Evolutionary conservation across 305 asterid species (phyloP).

Genomic region (Solanum hybrid): DNA sequence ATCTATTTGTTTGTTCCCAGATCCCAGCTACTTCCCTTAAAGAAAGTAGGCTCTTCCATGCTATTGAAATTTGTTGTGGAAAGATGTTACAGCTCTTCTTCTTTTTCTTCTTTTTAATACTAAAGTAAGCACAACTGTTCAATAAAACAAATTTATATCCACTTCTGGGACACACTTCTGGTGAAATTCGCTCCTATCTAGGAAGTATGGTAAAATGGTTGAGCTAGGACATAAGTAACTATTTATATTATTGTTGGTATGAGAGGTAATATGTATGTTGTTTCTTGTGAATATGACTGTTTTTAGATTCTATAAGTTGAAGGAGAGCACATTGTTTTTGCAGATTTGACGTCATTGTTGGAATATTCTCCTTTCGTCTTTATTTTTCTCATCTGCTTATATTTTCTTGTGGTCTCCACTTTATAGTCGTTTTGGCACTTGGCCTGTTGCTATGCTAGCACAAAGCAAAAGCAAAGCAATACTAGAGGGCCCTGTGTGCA

Average conservation of each 20-base stretch:
- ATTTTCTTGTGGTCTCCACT: conserved; percentile 13
- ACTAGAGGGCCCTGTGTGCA: conserved; percentile 93
- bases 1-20: conserved; percentile 1
- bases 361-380: not conserved
- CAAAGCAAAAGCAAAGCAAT: conserved; percentile 78
- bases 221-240: not conserved
- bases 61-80: not conserved
- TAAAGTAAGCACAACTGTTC: not conserved
- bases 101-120: not conserved
- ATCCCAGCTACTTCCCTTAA: not conserved
- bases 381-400: conserved; percentile 4
- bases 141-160: not conserved
- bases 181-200: not conserved
- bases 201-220: not conserved
- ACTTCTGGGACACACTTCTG: not conserved
- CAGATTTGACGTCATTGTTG: not conserved
- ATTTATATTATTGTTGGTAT: not conserved
- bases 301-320: not conserved
- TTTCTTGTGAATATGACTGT: not conserved
- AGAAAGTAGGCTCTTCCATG: not conserved
- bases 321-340: not conserved
- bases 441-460: conserved; percentile 96
- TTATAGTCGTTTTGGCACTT: conserved; percentile 83
- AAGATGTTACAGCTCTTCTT: not conserved
- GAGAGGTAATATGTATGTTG: not conserved